Evolutionary conservation across 768 basidiomycete species (phyloP).

Genomic region (Panaeolus papilionaceus): DNA sequence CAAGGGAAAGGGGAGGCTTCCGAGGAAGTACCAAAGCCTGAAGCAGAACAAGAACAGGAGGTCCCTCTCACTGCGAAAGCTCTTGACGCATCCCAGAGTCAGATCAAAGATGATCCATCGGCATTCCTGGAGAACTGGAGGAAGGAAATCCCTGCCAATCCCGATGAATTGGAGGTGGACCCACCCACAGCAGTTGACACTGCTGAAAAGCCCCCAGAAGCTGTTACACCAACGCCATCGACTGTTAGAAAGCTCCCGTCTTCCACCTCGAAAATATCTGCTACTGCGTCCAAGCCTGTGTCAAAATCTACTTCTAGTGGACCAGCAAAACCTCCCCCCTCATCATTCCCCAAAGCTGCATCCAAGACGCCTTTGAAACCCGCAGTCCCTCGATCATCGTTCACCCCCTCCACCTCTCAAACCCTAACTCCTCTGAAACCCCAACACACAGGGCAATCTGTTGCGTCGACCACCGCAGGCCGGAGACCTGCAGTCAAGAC

Average conservation of each 20-base stretch:
- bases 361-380: constrained; percentile 35
- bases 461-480: constrained; percentile 30
- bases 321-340: neutral
- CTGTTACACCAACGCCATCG: constrained; percentile 32
- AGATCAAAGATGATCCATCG: constrained; percentile 28
- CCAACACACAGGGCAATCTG: constrained; percentile 41
- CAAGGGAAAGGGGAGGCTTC: neutral
- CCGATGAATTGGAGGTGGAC: constrained; percentile 26
- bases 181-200: constrained; percentile 26
- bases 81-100: constrained; percentile 29
- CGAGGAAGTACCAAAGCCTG: neutral
- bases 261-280: neutral
- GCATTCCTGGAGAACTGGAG: constrained; percentile 36
- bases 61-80: constrained; percentile 34
- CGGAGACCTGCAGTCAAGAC: constrained; percentile 30
- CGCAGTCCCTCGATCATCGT: constrained; percentile 28
- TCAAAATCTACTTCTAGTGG: constrained; percentile 24
- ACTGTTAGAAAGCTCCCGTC: constrained; percentile 12
- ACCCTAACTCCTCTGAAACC: constrained; percentile 36
- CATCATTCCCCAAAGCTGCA: constrained; percentile 24
- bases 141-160: constrained; percentile 31
- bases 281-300: constrained; percentile 26
- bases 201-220: constrained; percentile 21
- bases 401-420: constrained; percentile 28
- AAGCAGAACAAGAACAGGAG: constrained; percentile 22